Percentiles rank a stretch among this genome's conserved stretches.
These are phyloP conservation scores for Brassica nigra DNA, from an alignment of 345 rosid genomes.

Conservation along the genomic window DNA sequence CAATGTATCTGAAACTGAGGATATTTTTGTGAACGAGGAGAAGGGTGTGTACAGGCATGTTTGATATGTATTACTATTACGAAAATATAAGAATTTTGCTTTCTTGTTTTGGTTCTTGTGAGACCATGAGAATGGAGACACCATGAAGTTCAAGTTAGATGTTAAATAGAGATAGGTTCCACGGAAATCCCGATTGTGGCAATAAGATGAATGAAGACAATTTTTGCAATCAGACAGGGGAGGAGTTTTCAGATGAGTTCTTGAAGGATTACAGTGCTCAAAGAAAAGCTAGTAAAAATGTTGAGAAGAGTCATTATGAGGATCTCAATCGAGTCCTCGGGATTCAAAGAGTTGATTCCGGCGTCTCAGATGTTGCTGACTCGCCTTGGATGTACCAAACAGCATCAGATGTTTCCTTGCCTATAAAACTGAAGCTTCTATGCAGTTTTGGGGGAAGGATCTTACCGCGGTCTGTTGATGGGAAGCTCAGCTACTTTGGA, in stretches of 20 bases:
- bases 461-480: conserved; percentile 76
- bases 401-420: conserved; percentile 35
- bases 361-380: conserved; percentile 47
- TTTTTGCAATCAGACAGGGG: conserved; percentile 73
- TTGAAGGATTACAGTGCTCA: conserved; percentile 50
- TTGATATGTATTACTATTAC: neutral
- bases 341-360: conserved; percentile 46
- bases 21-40: neutral
- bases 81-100: neutral
- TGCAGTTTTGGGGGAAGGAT: conserved; percentile 89
- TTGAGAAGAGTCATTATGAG: conserved; percentile 31
- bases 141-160: neutral
- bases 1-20: neutral
- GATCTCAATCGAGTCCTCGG: conserved; percentile 48
- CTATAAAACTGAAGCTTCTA: conserved; percentile 65
- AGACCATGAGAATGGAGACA: neutral
- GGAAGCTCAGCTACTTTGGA: conserved; percentile 85
- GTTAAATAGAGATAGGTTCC: conserved; percentile 33
- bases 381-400: conserved; percentile 48
- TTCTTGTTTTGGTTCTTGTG: neutral
- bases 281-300: conserved; percentile 46
- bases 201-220: conserved; percentile 36
- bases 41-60: neutral
- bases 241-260: conserved; percentile 74
- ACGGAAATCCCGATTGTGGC: conserved; percentile 31